These are phyloP conservation scores for Albugo laibachii DNA, from an alignment of 352 stramenopile species.

Conservation along the genomic window DNA sequence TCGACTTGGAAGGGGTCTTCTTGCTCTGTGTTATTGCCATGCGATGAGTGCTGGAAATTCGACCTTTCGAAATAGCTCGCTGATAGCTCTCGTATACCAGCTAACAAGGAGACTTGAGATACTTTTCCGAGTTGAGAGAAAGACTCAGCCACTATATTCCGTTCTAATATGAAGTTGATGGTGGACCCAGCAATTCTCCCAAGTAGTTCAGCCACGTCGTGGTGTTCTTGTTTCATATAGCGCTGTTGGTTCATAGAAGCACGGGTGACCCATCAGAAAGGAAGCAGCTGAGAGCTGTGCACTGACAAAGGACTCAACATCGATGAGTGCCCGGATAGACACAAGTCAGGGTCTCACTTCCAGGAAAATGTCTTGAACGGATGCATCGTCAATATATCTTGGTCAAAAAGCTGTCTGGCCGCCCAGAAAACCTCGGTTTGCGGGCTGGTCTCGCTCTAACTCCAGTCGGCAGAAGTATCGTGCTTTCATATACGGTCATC, in stretches of 20 bases:
- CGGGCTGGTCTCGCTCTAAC: no score
- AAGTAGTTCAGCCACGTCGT: constrained; percentile 48
- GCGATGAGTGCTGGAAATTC: background rate
- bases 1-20: no score
- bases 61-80: constrained; percentile 29
- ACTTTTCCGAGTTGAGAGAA: constrained; percentile 46
- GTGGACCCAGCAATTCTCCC: constrained; percentile 36
- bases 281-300: no score
- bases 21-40: constrained; percentile 4
- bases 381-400: no score
- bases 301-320: no score
- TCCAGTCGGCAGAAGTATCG: no score
- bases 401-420: no score
- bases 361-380: no score
- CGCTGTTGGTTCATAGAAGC: constrained; percentile 29
- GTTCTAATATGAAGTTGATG: background rate
- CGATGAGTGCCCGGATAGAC: no score
- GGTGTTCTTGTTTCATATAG: constrained; percentile 63
- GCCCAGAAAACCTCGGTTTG: no score
- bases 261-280: constrained; percentile 50
- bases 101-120: constrained; percentile 19
- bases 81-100: constrained; percentile 20
- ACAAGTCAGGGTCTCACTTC: no score
- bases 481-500: no score
- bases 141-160: constrained; percentile 65